phyloP scores from a whole-genome alignment of 768 basidiomycete species.

The Leccinum truebloodii region DNA sequence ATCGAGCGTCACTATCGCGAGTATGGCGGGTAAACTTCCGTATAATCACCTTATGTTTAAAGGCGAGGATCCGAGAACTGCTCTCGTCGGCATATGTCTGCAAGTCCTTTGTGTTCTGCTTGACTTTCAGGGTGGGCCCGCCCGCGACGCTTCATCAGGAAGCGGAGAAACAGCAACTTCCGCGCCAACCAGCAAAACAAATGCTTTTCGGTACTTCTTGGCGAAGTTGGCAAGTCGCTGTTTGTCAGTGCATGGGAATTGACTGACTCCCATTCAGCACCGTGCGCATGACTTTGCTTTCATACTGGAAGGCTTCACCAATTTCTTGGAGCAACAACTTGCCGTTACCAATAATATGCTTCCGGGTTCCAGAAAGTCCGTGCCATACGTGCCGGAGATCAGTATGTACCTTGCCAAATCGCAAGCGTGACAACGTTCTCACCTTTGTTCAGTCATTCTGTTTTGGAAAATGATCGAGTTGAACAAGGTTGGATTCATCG shows the following conservation, averaged over 20 bases:
- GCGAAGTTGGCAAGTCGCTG: constrained; percentile 67
- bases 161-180: constrained; percentile 44
- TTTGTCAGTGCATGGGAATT: constrained; percentile 4
- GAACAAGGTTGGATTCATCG: constrained; percentile 66
- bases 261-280: constrained; percentile 54
- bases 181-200: constrained; percentile 65
- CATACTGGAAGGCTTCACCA: constrained; percentile 69
- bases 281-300: constrained; percentile 88
- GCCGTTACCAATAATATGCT: constrained; percentile 70
- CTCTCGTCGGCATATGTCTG: constrained; percentile 71
- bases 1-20: constrained; percentile 55
- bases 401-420: constrained; percentile 47
- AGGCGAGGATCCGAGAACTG: constrained; percentile 76
- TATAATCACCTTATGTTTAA: constrained; percentile 92
- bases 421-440: constrained; percentile 6
- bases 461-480: constrained; percentile 93
- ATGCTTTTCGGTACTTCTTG: constrained; percentile 90
- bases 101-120: constrained; percentile 77
- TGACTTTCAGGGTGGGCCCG: constrained; percentile 79
- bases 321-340: constrained; percentile 74
- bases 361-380: constrained; percentile 81
- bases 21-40: constrained; percentile 76
- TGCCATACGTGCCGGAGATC: constrained; percentile 81
- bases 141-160: constrained; percentile 52
- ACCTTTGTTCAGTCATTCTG: constrained; percentile 56